phyloP scores from a whole-genome alignment of 495 filamentous ascomycete species.

The Aspergillus hancockii region DNA sequence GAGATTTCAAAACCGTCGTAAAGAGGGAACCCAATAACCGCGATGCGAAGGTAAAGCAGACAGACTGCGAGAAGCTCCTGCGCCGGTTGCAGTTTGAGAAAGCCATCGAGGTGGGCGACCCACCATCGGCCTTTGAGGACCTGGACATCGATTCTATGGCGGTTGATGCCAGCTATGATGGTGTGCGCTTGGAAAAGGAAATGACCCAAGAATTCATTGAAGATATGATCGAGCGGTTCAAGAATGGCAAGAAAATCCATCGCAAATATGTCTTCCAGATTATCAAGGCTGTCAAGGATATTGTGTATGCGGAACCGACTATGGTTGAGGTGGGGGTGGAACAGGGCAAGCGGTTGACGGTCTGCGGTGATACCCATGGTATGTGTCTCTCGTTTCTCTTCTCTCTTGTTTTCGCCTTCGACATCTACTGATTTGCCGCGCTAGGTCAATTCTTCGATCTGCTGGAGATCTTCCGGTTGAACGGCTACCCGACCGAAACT shows the following conservation, averaged over 20 bases:
- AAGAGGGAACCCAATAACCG: conserved; percentile 84
- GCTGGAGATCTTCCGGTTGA: conserved; percentile 91
- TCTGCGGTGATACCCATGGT: conserved; percentile 98
- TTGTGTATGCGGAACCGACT: conserved; percentile 89
- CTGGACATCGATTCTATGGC: conserved; percentile 83
- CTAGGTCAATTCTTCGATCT: conserved; percentile 97
- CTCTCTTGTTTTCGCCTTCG: neutral
- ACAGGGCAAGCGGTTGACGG: conserved; percentile 76
- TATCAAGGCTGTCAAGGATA: conserved; percentile 80
- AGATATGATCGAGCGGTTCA: conserved; percentile 95
- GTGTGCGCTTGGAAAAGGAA: conserved; percentile 69
- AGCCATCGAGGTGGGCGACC: conserved; percentile 91
- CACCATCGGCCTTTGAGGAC: conserved; percentile 86
- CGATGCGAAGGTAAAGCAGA: conserved; percentile 84
- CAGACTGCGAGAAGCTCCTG: conserved; percentile 91
- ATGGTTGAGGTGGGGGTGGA: conserved; percentile 93
- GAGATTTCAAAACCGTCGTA: conserved; percentile 89
- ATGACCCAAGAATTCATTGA: conserved; percentile 97
- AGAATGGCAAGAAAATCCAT: conserved; percentile 90
- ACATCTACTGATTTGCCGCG: neutral
- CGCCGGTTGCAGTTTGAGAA: conserved; percentile 87
- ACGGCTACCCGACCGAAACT: conserved; percentile 78
- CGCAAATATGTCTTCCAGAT: conserved; percentile 98
- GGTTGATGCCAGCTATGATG: conserved; percentile 84
- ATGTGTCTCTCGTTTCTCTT: conserved; percentile 21